Conservation (phyloP, 805 yeast genomes). For the Candida loeiensis region DNA sequence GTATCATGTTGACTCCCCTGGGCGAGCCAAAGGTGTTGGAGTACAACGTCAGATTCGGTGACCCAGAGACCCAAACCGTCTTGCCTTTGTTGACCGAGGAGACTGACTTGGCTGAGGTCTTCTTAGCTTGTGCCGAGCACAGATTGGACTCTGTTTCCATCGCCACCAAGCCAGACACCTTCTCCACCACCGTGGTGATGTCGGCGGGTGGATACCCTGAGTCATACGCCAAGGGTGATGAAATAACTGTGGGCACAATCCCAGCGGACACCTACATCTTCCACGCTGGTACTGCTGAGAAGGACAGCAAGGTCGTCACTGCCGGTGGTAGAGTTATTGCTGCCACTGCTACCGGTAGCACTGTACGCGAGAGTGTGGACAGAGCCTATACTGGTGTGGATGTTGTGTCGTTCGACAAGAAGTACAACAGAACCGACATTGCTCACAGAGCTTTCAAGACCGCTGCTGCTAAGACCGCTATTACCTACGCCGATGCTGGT, state of each 20-base stretch:
- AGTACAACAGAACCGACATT: constrained; percentile 87
- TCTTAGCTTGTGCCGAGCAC: constrained; percentile 92
- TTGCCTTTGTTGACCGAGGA: constrained; percentile 77
- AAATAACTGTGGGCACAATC: constrained; percentile 54
- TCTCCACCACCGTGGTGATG: constrained; percentile 89
- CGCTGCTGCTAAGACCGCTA: constrained; percentile 37
- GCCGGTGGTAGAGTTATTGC: constrained; percentile 98
- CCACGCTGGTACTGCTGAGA: constrained; percentile 89
- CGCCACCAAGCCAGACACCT: constrained; percentile 52
- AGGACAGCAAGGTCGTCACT: constrained; percentile 64
- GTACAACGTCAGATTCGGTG: constrained; percentile 97
- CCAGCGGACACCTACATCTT: constrained; percentile 69
- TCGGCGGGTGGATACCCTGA: constrained; percentile 98
- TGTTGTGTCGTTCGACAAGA: constrained; percentile 64
- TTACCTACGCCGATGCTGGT: constrained; percentile 94
- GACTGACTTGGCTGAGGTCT: constrained; percentile 89
- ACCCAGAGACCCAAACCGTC: constrained; percentile 98
- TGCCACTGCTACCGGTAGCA: constrained; percentile 76
- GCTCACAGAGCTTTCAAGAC: constrained; percentile 94
- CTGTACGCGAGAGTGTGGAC: constrained; percentile 76
- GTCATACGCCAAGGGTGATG: constrained; percentile 79
- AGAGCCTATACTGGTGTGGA: constrained; percentile 84
- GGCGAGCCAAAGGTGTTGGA: constrained; percentile 92
- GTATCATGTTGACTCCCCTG: constrained; percentile 79
- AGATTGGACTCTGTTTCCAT: constrained; percentile 79